Conservation (phyloP, 306 rosid genomes). For the Corylus avellana region DNA sequence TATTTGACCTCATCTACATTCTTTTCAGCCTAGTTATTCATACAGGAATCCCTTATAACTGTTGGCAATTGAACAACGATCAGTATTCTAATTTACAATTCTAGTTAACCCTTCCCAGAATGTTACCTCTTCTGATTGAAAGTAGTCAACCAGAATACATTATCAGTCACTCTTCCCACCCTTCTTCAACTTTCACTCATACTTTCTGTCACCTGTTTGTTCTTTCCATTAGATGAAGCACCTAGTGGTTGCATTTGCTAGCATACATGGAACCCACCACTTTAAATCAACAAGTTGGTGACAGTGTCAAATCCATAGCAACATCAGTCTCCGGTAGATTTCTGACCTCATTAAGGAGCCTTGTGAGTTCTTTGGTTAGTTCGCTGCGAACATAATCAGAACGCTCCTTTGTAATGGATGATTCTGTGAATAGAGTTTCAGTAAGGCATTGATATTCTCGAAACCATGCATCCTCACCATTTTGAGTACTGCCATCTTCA, state of each 20-base stretch:
- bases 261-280: conserved; percentile 23
- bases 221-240: conserved; percentile 6
- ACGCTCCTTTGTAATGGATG: conserved; percentile 78
- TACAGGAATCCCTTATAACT: conserved; percentile 20
- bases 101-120: conserved; percentile 11
- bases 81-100: conserved; percentile 12
- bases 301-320: conserved; percentile 66
- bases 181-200: background rate
- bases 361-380: conserved; percentile 64
- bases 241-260: conserved; percentile 28
- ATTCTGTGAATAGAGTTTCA: conserved; percentile 75
- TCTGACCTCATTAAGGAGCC: conserved; percentile 83
- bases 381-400: conserved; percentile 65
- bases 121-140: background rate
- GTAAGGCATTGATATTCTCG: conserved; percentile 73
- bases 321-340: conserved; percentile 72
- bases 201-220: conserved; percentile 1
- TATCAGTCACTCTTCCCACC: conserved; percentile 3
- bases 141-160: background rate
- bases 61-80: conserved; percentile 16
- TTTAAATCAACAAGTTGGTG: conserved; percentile 51
- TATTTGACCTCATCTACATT: conserved; percentile 19
- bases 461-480: conserved; percentile 63
- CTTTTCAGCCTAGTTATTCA: conserved; percentile 14
- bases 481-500: conserved; percentile 42